A percentile compares a stretch with the other conserved stretches of the same genome.
phyloP scores from a whole-genome alignment of 768 basidiomycete genomes.

The Dioszegia aurantiaca region DNA sequence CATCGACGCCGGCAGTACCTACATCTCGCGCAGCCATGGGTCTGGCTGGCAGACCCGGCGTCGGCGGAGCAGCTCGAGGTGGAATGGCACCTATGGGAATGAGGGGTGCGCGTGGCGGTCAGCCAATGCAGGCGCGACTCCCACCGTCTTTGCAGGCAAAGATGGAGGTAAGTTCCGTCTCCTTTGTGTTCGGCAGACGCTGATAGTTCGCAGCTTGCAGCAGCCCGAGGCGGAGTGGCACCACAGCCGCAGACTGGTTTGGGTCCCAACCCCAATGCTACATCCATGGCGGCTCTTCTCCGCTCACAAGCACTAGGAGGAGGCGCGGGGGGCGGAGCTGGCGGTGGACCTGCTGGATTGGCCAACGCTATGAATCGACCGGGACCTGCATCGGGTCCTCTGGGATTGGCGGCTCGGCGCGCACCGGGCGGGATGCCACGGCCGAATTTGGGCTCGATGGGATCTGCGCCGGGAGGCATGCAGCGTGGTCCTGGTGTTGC shows the following conservation, averaged over 20 bases:
- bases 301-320: slow-evolving; percentile 43
- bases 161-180: slow-evolving; percentile 68
- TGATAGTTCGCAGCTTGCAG: slow-evolving; percentile 32
- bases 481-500: slow-evolving; percentile 53
- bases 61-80: slow-evolving; percentile 13
- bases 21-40: slow-evolving; percentile 9
- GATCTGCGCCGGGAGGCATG: slow-evolving; percentile 23
- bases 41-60: slow-evolving; percentile 18
- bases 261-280: slow-evolving; percentile 44
- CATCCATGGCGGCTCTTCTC: slow-evolving; percentile 47
- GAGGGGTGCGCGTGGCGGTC: slow-evolving; percentile 25
- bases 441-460: slow-evolving; percentile 21
- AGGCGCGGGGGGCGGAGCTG: slow-evolving; percentile 16
- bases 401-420: slow-evolving; percentile 55
- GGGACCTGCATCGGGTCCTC: slow-evolving; percentile 45
- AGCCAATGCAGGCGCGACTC: slow-evolving; percentile 55
- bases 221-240: slow-evolving; percentile 30
- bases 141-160: slow-evolving; percentile 88
- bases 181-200: background rate
- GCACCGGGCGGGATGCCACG: slow-evolving; percentile 22
- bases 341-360: slow-evolving; percentile 13
- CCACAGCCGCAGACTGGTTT: slow-evolving; percentile 16
- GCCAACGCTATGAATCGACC: slow-evolving; percentile 17
- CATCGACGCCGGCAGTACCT: slow-evolving; percentile 13
- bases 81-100: slow-evolving; percentile 41